Percentiles rank a stretch among this genome's conserved stretches.
phyloP scores from a whole-genome alignment of 2,329 filamentous ascomycete genomes.

The Chaetomium sp. region DNA sequence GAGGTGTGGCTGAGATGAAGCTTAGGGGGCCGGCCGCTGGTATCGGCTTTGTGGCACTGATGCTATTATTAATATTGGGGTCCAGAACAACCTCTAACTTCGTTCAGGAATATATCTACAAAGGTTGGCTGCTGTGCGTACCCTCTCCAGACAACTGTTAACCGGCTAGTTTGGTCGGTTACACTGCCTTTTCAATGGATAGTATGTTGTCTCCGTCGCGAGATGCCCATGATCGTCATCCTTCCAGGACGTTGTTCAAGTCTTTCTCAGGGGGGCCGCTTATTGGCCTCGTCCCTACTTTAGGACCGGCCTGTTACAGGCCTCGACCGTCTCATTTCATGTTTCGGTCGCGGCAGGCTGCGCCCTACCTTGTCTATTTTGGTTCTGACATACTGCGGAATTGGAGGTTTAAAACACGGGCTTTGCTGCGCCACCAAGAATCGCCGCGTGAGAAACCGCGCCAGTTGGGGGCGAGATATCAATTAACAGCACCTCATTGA shows the following conservation, averaged over 20 bases:
- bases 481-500: not conserved
- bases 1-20: not conserved
- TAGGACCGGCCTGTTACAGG: not conserved
- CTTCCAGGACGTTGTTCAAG: not conserved
- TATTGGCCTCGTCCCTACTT: not conserved
- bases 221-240: too few species aligned
- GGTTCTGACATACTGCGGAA: not conserved
- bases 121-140: too few species aligned
- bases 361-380: not conserved
- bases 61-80: not conserved
- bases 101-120: too few species aligned
- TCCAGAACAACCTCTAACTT: too few species aligned
- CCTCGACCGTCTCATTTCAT: not conserved
- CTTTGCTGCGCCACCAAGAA: not conserved
- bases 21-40: not conserved
- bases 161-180: too few species aligned
- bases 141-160: too few species aligned
- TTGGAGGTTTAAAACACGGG: not conserved
- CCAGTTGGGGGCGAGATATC: not conserved
- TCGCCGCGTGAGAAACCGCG: not conserved
- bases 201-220: not conserved
- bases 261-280: not conserved
- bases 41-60: not conserved
- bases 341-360: too few species aligned
- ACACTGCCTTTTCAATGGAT: too few species aligned